These are phyloP conservation scores for Castanea mollissima DNA, from an alignment of 306 rosid genomes.

Conservation along the genomic window DNA sequence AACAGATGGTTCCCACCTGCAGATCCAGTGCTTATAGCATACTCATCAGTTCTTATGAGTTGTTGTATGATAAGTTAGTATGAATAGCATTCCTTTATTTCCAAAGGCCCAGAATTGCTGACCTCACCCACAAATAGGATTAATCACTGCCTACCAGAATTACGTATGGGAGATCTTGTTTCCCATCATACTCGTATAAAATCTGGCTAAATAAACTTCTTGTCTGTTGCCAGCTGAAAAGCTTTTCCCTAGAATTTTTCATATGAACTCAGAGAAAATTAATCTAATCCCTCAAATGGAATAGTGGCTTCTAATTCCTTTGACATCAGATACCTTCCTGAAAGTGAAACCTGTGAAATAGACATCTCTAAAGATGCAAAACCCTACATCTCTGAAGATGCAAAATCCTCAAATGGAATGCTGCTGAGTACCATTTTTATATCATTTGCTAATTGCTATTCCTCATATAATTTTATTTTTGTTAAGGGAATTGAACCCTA, in stretches of 20 bases:
- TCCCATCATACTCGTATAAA: neutral
- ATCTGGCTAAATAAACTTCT: neutral
- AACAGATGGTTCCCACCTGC: neutral
- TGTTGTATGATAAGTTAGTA: neutral
- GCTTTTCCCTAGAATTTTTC: neutral
- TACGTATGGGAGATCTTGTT: neutral
- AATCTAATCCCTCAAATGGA: neutral
- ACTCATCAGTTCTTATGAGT: neutral
- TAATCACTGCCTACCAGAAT: neutral
- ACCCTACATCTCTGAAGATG: neutral
- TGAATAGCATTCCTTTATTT: neutral
- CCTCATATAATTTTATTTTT: neutral
- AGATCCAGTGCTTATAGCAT: neutral
- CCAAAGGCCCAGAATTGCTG: neutral
- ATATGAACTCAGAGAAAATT: neutral
- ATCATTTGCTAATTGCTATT: neutral
- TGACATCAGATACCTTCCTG: neutral
- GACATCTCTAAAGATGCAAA: neutral
- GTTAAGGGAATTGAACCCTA: neutral
- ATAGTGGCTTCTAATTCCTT: neutral
- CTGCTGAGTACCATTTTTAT: neutral
- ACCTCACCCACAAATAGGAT: neutral
- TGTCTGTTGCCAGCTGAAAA: neutral
- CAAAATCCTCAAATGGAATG: neutral
- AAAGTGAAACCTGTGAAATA: neutral